phyloP scores from a whole-genome alignment of 768 basidiomycete species.

The Amanita brunnescens region DNA sequence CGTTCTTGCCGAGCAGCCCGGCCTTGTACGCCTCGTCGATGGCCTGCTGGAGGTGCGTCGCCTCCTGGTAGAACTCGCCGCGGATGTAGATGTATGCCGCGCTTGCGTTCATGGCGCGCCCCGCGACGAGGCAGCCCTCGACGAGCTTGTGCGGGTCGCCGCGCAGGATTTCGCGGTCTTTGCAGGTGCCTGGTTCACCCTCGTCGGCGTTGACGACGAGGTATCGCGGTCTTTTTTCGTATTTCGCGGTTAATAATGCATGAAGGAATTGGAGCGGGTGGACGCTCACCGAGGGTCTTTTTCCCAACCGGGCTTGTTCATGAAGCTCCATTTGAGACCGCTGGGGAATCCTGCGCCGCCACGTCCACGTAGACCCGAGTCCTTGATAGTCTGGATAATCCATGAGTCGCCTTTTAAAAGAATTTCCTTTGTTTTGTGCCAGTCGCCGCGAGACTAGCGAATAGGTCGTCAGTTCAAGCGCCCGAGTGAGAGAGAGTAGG shows the following conservation, averaged over 20 bases:
- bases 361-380: slow-evolving; percentile 89
- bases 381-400: slow-evolving; percentile 96
- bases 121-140: slow-evolving; percentile 96
- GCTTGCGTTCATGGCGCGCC: slow-evolving; percentile 93
- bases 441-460: slow-evolving; percentile 85
- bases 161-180: slow-evolving; percentile 95
- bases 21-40: slow-evolving; percentile 91
- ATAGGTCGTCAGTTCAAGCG: neutral
- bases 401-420: slow-evolving; percentile 90
- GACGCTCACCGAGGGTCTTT: slow-evolving; percentile 67
- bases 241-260: neutral
- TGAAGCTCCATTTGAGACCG: slow-evolving; percentile 95
- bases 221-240: slow-evolving; percentile 69
- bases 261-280: slow-evolving; percentile 2
- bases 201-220: slow-evolving; percentile 98
- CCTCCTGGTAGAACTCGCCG: slow-evolving; percentile 96
- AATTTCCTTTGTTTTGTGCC: slow-evolving; percentile 98
- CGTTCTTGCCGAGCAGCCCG: slow-evolving; percentile 82
- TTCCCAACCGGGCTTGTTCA: slow-evolving; percentile 99
- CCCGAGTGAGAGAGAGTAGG: neutral
- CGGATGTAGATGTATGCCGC: slow-evolving; percentile 99
- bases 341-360: slow-evolving; percentile 97
- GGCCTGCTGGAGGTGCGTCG: slow-evolving; percentile 87
- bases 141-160: slow-evolving; percentile 98
- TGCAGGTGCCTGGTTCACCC: slow-evolving; percentile 98